Evolutionary conservation across 73 alveolate species (phyloP), one percentile per base, ranked within the genome.

Genomic region (Tetrahymena thermophila): DNA sequence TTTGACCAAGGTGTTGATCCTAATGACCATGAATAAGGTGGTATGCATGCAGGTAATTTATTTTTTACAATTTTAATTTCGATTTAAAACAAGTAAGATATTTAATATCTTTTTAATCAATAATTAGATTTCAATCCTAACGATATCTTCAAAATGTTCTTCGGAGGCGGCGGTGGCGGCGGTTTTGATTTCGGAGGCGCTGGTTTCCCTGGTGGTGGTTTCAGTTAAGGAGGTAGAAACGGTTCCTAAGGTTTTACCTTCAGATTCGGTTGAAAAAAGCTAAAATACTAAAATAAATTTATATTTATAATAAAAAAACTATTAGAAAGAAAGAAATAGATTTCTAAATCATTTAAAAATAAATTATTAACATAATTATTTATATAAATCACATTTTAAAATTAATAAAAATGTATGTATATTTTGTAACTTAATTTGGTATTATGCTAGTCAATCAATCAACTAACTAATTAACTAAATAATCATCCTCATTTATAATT

Each of bases 1-100:
- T 99, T 97, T 95, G 99, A 99, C 96, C 94, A 95, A 71, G 99
- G 99, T 85, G 98, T 97, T 28, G 99, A 99, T 96, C 97, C 98
- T 37, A 98, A 98, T 56, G 99, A 99, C 94, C 97, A 98, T 14
- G 99, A 97, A 44, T 97, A 97, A 16, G 99, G 99, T 35, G 99
- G 98, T 40, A 98, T 98, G 38, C 83, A 55, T 95, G 95, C 89
- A 71, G 89, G 89, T 71, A 71, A 43, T 95, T 94, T 96, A 71
- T 71, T 71, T 3, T 71, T 19, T 71, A 19, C 1, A 25, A 31
- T 71, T 31, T 71, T 19, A 71, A 1, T 28, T 23, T 31, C 35
- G 6, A n/a, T 11, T n/a, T 31, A 5, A 25, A 13, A 71, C 11
- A 71, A 71, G 4, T 3, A 2, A 19, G 13, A n/a, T 58, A 58